Base-by-base conservation (phyloP, 2,329 filamentous ascomycete genomes). In the Neofusicoccum ribis region DNA sequence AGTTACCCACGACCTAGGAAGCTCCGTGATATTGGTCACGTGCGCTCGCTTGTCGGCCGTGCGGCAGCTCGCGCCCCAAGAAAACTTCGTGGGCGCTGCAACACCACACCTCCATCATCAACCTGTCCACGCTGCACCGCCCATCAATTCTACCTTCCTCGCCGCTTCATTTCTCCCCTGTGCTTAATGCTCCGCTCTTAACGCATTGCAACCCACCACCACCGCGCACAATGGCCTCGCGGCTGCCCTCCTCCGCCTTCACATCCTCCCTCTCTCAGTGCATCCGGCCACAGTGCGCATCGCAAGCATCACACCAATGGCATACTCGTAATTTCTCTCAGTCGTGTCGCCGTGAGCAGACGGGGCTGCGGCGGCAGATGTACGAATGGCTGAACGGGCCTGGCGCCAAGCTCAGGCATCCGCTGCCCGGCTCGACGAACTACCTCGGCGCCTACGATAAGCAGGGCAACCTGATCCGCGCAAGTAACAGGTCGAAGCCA, bases 321-420 rank as follows among this genome's bases (percentile, higher is more conserved):
- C 60, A 65, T 7, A 39, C 70, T 50, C 74, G 76, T 46, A 70
- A 73, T 12, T 78, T 78, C 63, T 77, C 76, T 65, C 74, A 76
- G 51, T 74, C 76, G 69, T 71, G 74, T 70, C 73, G 72, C 67
- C 72, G 70, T 37, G 74, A 73, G 59, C 69, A 80, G 65, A 87
- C 85, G 49, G 79, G 79, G 68, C 79, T 84, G 47, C 83, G 86
- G 66, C 78, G 80, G 65, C 77, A 82, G 58, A 87, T 88, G 80
- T 86, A 84, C 70, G 76, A 78, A 67, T 89, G 87, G 87, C 79
- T 89, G 43, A 82, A 84, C 67, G 84, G 84, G 0, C 82, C 84
- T 34, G 85, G 85, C 9, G 74, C 73, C 68, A 75, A 73, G 23
- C 82, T 86, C 69, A 79, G 78, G 63, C 71, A 83, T 12, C 83